Evolutionary conservation across 2,329 filamentous ascomycete genomes (phyloP).

Genomic region (Aspergillus fumigatus): DNA sequence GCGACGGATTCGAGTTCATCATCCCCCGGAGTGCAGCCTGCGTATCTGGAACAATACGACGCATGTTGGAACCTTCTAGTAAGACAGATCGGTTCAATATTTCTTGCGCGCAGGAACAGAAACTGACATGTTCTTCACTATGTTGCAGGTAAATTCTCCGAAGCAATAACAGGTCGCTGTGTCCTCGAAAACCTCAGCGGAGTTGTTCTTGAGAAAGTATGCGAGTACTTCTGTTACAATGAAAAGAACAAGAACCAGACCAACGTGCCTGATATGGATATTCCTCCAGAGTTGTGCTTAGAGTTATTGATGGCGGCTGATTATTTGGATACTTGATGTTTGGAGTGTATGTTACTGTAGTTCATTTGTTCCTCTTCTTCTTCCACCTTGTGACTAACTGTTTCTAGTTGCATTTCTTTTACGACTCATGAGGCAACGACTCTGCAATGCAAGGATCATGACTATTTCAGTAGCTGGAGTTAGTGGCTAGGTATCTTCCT

Average conservation of each 20-base stretch:
- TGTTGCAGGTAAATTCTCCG: conserved; percentile 54
- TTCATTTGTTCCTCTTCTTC: background rate
- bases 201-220: conserved; percentile 62
- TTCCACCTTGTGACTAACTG: background rate
- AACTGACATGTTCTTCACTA: conserved; percentile 2
- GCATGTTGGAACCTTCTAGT: conserved; percentile 62
- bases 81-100: conserved; percentile 17
- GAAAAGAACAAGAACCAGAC: conserved; percentile 57
- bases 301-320: conserved; percentile 65
- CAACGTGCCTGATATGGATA: conserved; percentile 63
- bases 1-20: conserved; percentile 62
- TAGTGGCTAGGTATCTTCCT: background rate
- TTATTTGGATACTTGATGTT: conserved; percentile 51
- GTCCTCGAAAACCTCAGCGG: conserved; percentile 59
- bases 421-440: background rate
- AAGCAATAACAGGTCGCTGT: conserved; percentile 55
- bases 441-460: background rate
- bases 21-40: conserved; percentile 57
- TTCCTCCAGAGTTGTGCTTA: conserved; percentile 60
- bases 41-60: conserved; percentile 57
- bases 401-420: background rate
- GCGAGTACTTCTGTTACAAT: conserved; percentile 66
- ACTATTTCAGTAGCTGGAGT: background rate
- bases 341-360: background rate
- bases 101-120: background rate